Base-by-base conservation (phyloP, 148 eudicot species). In the Chenopodium berlandieri region DNA sequence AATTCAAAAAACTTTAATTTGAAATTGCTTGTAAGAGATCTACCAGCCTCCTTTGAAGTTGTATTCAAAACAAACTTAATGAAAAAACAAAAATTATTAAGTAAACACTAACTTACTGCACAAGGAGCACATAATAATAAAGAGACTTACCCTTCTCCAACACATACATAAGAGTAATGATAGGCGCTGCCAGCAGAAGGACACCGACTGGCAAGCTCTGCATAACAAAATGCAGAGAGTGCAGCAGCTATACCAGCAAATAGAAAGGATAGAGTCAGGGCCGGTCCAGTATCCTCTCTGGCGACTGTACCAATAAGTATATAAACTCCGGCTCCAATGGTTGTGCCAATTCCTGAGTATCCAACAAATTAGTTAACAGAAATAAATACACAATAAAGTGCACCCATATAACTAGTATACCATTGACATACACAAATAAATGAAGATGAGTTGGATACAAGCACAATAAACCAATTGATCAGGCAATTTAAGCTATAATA, bases 171-270 rank as follows among this genome's bases (percentile, higher is more conserved):
- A 6, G 97, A 84, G 83, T 93, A 93, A 78, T 93, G 97, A 88
- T 93, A 93, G 81, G 97, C 95, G 84, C 97, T 93, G 64, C 97
- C 98, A 46, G 98, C 98, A 9, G 96, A 94, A 79, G 98, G 98
- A 84, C 94, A 94, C n/a, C 97, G 94, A 86, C 97, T 91, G 63
- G 97, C 93, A 23, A 93, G 91, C 87, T 93, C 97, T 6, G 97
- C 97, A 83, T 93, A 93, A 82, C 97, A 91, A 76, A 93, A 93
- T 70, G 97, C 96, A 30, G 98, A 92, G 72, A 94, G 98, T 66
- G 88, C 96, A 88, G 98, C 96, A 46, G 98, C 96, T 81, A 92
- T 85, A 34, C 96, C 98, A 71, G 96, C 98, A 69, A 91, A 89
- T 72, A 94, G 79, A 81, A 94, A 94, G 32, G 98, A 94, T 66